Conservation (phyloP, 371 early-diverging fungal genomes). For the Mortierella sp. region DNA sequence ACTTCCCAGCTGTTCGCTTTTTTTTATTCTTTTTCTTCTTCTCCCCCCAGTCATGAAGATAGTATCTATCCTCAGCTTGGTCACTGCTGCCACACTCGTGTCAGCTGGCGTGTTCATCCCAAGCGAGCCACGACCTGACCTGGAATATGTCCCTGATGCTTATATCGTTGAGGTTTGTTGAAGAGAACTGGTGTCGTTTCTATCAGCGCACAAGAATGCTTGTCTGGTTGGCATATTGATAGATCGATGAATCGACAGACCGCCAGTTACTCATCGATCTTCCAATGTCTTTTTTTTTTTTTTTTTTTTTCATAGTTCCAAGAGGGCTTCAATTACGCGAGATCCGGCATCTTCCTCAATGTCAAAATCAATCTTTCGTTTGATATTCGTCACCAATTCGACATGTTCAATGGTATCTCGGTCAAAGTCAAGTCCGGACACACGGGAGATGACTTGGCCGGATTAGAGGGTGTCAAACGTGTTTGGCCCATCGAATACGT, state of each 20-base stretch:
- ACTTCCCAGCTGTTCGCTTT: no score
- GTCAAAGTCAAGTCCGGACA: slow-evolving; percentile 41
- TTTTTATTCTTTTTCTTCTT: no score
- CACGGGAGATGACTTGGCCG: slow-evolving; percentile 24
- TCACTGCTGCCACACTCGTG: slow-evolving; percentile 47
- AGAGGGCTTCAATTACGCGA: background rate
- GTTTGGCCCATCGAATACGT: slow-evolving; percentile 50
- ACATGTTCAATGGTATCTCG: slow-evolving; percentile 49
- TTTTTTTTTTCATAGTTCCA: no score
- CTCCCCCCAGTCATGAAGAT: slow-evolving; percentile 41
- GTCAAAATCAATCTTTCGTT: slow-evolving; percentile 37
- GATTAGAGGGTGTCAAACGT: slow-evolving; percentile 50
- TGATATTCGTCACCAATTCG: slow-evolving; percentile 44
- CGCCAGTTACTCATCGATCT: no score
- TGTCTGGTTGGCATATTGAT: no score
- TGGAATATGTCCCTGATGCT: no score
- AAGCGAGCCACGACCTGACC: background rate
- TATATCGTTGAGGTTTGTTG: no score
- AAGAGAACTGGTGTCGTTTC: no score
- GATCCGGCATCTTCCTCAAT: slow-evolving; percentile 17
- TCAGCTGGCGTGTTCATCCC: slow-evolving; percentile 43
- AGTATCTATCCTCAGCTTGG: slow-evolving; percentile 34
- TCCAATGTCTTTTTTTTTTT: no score
- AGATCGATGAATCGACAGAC: no score
- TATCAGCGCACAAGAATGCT: no score